These are phyloP conservation scores for Penicillium sp. DNA, from an alignment of 2,329 filamentous ascomycete species.

Conservation along the genomic window DNA sequence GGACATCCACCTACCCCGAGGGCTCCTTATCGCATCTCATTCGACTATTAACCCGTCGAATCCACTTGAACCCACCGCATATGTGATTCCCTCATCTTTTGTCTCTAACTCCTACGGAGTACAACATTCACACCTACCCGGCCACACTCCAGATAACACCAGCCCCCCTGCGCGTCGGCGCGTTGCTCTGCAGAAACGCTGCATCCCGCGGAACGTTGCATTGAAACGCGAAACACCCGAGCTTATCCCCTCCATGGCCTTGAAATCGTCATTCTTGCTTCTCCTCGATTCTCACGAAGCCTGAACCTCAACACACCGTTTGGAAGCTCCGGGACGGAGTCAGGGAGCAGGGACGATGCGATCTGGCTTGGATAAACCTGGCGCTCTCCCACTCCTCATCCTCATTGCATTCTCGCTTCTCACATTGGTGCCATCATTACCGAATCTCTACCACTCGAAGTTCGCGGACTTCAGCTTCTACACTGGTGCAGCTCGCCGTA, in stretches of 20 bases:
- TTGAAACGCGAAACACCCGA: background rate
- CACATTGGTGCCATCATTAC: conserved; percentile 28
- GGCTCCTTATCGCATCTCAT: background rate
- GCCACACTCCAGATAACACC: background rate
- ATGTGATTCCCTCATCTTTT: background rate
- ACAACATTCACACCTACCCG: too few relatives aligned
- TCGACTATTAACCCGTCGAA: background rate
- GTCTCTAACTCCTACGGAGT: background rate
- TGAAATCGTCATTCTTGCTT: conserved; percentile 2
- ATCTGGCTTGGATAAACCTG: conserved; percentile 28
- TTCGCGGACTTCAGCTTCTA: conserved; percentile 23
- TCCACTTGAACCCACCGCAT: background rate
- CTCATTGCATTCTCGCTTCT: conserved; percentile 29
- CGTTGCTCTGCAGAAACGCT: conserved; percentile 2
- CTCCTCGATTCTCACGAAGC: conserved; percentile 1
- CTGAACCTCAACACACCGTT: background rate
- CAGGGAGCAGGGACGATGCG: conserved; percentile 52
- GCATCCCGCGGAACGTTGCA: conserved; percentile 2
- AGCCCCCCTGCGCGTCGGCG: conserved; percentile 1
- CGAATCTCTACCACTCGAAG: conserved; percentile 24
- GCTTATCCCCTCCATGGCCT: conserved; percentile 8
- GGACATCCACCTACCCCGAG: background rate
- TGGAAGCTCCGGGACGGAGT: conserved; percentile 37
- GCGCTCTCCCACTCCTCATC: conserved; percentile 28
- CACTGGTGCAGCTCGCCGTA: conserved; percentile 21